phyloP scores from a whole-genome alignment of 257 asterid species.

The Solanum ossicruentum region DNA sequence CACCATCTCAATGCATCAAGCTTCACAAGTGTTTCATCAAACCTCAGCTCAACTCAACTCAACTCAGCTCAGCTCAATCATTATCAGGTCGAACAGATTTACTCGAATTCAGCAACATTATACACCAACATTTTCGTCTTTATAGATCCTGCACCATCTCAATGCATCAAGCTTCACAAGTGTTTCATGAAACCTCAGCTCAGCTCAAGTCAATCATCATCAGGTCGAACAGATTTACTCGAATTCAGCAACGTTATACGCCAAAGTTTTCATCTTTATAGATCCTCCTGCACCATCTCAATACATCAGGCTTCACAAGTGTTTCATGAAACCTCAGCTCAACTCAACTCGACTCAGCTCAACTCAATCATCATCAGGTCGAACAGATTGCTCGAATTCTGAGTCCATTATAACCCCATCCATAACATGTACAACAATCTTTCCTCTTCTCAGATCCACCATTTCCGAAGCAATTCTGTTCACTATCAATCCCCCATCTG shows the following conservation, averaged over 20 bases:
- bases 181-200: neutral
- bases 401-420: constrained; percentile 20
- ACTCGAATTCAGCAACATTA: neutral
- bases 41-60: neutral
- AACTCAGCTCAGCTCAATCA: neutral
- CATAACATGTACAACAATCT: constrained; percentile 18
- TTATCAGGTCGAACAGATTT: constrained; percentile 2
- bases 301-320: neutral
- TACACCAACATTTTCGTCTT: neutral
- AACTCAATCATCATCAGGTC: constrained; percentile 2
- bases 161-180: neutral
- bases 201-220: neutral
- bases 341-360: neutral
- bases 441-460: constrained; percentile 12
- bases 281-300: neutral
- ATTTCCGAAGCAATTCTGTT: constrained; percentile 38
- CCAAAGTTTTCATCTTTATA: neutral
- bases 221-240: neutral
- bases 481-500: constrained; percentile 34
- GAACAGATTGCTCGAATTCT: constrained; percentile 16
- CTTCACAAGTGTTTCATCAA: neutral
- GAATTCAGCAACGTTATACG: neutral
- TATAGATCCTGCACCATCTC: neutral
- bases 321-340: neutral
- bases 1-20: neutral